Base-by-base conservation (phyloP, 805 yeast genomes). In the Saccharomycopsis sp. region DNA sequence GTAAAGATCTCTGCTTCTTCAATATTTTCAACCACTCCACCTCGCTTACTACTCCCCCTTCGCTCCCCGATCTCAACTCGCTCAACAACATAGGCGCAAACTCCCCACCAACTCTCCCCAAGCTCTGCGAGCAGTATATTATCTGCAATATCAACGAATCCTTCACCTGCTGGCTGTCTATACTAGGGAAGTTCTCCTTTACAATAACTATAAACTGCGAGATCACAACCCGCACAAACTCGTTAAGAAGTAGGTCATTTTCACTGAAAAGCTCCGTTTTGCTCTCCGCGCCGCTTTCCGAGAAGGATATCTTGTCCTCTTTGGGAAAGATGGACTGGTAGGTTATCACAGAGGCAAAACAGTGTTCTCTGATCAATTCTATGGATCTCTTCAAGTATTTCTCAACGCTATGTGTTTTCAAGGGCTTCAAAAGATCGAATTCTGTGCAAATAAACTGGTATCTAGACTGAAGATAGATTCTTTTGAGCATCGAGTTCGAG, bases 121-220 rank as follows among this genome's bases (percentile, higher is more conserved):
- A 74, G 41, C 96, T 85, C 67, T 87, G 90, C n/a, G 96, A 86
- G 63, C 97, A 89, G 71, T 91, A 92, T 0, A 89, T 83, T 44
- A 91, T 71, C 70, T 92, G 99, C 37, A 92, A 72, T 62, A 91
- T 80, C 21, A 91, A 73, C 0, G 92, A 87, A 57, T 87, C 87
- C 34, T 76, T 77, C 53, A 72, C 75, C 8, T 79, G 69, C 14
- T 67, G 69, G 14, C 70, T 70, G 18, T 73, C 76, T 1, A 77
- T 58, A n/a, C 70, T 56, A 4, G 69, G 67, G n/a, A 68, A 68
- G 37, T 69, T 73, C 15, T 63, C 67, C 54, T 51, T 62, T 50
- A 66, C 68, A 16, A 70, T 76, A 21, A 55, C 63, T 51, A 70
- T 70, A 34, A 72, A 69, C 52, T 68, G 68, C 50, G 58, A 53